Evolutionary conservation across 352 stramenopile species (phyloP).

Genomic region (Albugo laibachii): DNA sequence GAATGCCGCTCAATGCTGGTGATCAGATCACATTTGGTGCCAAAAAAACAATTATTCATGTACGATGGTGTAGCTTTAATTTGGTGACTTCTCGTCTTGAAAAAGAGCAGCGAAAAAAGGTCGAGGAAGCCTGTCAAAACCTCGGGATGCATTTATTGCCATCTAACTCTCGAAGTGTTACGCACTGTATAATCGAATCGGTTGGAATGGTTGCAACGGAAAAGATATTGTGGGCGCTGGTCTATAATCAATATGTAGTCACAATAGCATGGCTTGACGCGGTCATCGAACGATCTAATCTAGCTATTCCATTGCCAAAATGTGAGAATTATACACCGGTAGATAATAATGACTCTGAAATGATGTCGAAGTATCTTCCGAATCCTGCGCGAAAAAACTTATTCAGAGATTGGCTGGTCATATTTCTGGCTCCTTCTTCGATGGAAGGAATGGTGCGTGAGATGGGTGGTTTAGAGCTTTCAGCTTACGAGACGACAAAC

Average conservation of each 20-base stretch:
- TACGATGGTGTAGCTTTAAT: slow-evolving; percentile 67
- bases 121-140: slow-evolving; percentile 57
- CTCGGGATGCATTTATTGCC: slow-evolving; percentile 65
- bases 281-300: slow-evolving; percentile 44
- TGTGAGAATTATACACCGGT: slow-evolving; percentile 58
- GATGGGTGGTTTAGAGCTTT: slow-evolving; percentile 47
- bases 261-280: slow-evolving; percentile 63
- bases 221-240: slow-evolving; percentile 72
- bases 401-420: slow-evolving; percentile 42
- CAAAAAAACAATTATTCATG: slow-evolving; percentile 57
- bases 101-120: slow-evolving; percentile 23
- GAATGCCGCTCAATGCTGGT: slow-evolving; percentile 29
- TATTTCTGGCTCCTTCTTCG: slow-evolving; percentile 42
- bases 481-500: slow-evolving; percentile 22
- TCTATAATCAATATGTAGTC: slow-evolving; percentile 71
- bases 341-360: slow-evolving; percentile 26
- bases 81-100: slow-evolving; percentile 59
- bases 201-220: slow-evolving; percentile 59
- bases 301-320: slow-evolving; percentile 48
- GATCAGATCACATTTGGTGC: slow-evolving; percentile 69
- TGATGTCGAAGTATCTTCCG: slow-evolving; percentile 46
- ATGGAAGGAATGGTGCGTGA: slow-evolving; percentile 61
- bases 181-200: slow-evolving; percentile 75
- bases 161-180: slow-evolving; percentile 32
- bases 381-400: slow-evolving; percentile 58